phyloP scores from a whole-genome alignment of 495 filamentous ascomycete species.

The Trypethelium eluteriae region DNA sequence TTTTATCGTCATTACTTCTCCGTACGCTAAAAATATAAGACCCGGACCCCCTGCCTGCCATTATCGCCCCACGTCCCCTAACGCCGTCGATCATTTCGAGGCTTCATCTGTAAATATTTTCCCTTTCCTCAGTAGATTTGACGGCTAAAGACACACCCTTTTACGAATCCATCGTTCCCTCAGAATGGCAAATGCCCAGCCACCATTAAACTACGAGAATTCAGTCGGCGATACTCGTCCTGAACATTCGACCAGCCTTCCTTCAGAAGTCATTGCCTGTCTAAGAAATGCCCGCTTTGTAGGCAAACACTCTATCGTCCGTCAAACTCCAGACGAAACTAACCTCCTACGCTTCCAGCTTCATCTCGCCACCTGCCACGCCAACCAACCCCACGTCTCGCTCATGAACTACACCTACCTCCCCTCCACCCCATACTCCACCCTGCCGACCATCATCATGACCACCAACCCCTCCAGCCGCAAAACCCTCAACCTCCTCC shows the following conservation, averaged over 20 bases:
- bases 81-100: too few relatives aligned
- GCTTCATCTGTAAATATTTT: too few relatives aligned
- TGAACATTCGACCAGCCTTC: slow-evolving; percentile 59
- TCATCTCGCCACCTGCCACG: slow-evolving; percentile 82
- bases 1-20: too few relatives aligned
- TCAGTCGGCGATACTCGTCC: slow-evolving; percentile 31
- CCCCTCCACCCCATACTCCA: slow-evolving; percentile 59
- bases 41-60: too few relatives aligned
- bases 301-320: slow-evolving; percentile 26
- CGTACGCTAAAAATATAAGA: too few relatives aligned
- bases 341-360: slow-evolving; percentile 50
- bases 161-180: not conserved
- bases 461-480: slow-evolving; percentile 82
- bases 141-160: too few relatives aligned
- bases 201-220: slow-evolving; percentile 23
- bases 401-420: slow-evolving; percentile 99
- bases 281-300: slow-evolving; percentile 94
- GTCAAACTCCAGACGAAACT: not conserved
- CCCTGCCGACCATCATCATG: slow-evolving; percentile 74
- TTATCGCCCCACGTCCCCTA: too few relatives aligned
- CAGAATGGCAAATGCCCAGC: slow-evolving; percentile 14
- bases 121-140: too few relatives aligned
- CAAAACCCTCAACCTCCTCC: slow-evolving; percentile 78
- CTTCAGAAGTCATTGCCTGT: slow-evolving; percentile 77
- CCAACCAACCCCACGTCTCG: slow-evolving; percentile 81